phyloP scores from a whole-genome alignment of 2,329 filamentous ascomycete genomes.

The Ceratocystiopsis brevicomis region DNA sequence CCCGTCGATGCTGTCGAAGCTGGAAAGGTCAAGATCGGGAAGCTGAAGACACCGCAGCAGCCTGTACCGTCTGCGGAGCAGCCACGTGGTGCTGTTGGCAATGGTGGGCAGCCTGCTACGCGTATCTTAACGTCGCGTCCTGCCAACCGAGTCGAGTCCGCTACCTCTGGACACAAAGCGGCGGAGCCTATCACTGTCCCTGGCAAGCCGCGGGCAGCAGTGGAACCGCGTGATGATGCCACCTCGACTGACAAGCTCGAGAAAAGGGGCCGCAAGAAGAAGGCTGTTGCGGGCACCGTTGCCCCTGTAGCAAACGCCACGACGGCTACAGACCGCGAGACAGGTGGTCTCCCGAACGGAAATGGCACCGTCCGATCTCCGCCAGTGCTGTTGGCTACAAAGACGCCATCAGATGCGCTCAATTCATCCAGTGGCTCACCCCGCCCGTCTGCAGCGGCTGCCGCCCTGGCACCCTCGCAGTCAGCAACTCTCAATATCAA shows the following conservation, averaged over 20 bases:
- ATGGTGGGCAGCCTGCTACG: constrained; percentile 2
- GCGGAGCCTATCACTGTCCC: too few species aligned
- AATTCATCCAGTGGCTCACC: too few species aligned
- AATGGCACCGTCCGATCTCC: constrained; percentile 1
- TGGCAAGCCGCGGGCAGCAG: constrained; percentile 19
- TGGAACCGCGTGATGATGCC: constrained; percentile 28
- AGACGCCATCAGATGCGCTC: too few species aligned
- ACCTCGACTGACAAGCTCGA: constrained; percentile 36
- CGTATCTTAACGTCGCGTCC: constrained; percentile 15
- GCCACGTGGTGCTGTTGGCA: too few species aligned
- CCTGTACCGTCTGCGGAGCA: constrained; percentile 6
- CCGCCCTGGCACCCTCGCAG: background rate
- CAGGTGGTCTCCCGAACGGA: background rate
- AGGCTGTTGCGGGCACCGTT: constrained; percentile 21
- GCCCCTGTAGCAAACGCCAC: background rate
- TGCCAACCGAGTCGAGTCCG: too few species aligned
- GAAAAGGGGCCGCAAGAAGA: constrained; percentile 47
- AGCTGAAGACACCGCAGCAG: constrained; percentile 36
- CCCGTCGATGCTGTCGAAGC: constrained; percentile 57
- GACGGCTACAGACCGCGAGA: background rate
- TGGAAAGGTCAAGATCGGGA: constrained; percentile 55
- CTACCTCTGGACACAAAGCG: too few species aligned
- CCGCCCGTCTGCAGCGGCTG: background rate
- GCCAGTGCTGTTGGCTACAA: too few species aligned
- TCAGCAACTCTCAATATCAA: constrained; percentile 5